Percentiles rank a stretch among this genome's conserved stretches.
These are phyloP conservation scores for Acrodontium crateriforme DNA, from an alignment of 2,329 filamentous ascomycete genomes.

Conservation along the genomic window DNA sequence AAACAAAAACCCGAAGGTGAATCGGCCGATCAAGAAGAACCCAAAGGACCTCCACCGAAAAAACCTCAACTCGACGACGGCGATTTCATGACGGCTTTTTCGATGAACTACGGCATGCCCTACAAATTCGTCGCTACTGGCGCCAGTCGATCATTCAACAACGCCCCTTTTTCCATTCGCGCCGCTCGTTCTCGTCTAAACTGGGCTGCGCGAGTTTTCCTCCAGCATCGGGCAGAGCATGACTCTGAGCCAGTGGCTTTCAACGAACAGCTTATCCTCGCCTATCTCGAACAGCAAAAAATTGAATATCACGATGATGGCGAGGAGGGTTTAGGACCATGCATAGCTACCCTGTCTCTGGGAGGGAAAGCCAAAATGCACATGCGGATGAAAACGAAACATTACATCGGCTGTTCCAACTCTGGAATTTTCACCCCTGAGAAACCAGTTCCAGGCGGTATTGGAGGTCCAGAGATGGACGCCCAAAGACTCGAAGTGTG, in stretches of 20 bases:
- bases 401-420: constrained; percentile 26
- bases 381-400: constrained; percentile 42
- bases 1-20: not conserved
- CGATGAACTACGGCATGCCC: constrained; percentile 38
- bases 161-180: constrained; percentile 35
- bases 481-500: constrained; percentile 21
- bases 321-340: constrained; percentile 47
- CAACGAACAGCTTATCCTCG: constrained; percentile 50
- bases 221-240: constrained; percentile 18
- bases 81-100: constrained; percentile 21
- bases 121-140: constrained; percentile 53
- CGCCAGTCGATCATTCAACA: constrained; percentile 35
- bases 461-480: constrained; percentile 15
- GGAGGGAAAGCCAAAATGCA: constrained; percentile 46
- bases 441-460: constrained; percentile 13
- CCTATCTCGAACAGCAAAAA: constrained; percentile 46
- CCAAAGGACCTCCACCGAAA: not conserved
- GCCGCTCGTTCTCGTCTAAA: constrained; percentile 39
- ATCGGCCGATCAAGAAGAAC: not conserved
- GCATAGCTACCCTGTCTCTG: constrained; percentile 47
- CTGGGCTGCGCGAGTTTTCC: constrained; percentile 38
- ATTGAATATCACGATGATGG: constrained; percentile 58
- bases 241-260: constrained; percentile 29
- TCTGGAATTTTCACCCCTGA: constrained; percentile 21
- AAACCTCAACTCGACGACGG: constrained; percentile 8